Base-by-base conservation (phyloP, 495 filamentous ascomycete species). In the Glutinoglossum americanum region DNA sequence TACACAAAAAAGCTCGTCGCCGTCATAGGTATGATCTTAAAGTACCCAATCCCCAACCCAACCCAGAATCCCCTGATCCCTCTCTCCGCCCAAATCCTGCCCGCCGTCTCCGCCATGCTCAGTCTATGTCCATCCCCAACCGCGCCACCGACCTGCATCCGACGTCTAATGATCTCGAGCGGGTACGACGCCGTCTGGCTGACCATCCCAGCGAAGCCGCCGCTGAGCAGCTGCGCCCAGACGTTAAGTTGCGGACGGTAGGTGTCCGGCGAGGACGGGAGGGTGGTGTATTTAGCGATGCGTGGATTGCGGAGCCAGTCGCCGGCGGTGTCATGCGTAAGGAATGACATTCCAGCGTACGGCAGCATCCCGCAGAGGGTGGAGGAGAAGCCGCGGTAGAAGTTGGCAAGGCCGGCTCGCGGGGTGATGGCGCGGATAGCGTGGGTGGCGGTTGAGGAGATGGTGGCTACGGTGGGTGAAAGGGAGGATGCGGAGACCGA, bases 331-430 rank as follows among this genome's bases (percentile, higher is more conserved):
- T 98, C 92, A 68, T 98, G 92, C 0, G 87, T 93, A 33, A 97
- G 78, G 73, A 98, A 98, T n/a, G 89, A 96, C 64, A 93, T 80
- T 54, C 92, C 92, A 15, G 93, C 92, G 63, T 98, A 98, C 2
- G 92, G 92, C 15, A 98, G 66, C 90, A 98, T 98, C 51, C 92
- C 92, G 39, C 86, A 70, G 15, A 98, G 66, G 0, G 92, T 97
- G 0, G 90, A 83, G 0, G 79, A 80, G 67, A 97, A 98, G 15
- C 92, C 92, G 33, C 92, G 83, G 67, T 94, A 98, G 69, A 98
- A 98, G 68, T 97, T 97, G 45, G 79, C 68, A 0, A 95, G 64
- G 0, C 93, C 89, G 10, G 74, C 75, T 30, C 74, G 73, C 0
- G 84, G 80, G 0, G 78, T 73, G n/a, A 65, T 62, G 1, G 67